These are phyloP conservation scores for Saturnispora kantuleensis DNA, from an alignment of 805 yeast genomes.

Conservation along the genomic window DNA sequence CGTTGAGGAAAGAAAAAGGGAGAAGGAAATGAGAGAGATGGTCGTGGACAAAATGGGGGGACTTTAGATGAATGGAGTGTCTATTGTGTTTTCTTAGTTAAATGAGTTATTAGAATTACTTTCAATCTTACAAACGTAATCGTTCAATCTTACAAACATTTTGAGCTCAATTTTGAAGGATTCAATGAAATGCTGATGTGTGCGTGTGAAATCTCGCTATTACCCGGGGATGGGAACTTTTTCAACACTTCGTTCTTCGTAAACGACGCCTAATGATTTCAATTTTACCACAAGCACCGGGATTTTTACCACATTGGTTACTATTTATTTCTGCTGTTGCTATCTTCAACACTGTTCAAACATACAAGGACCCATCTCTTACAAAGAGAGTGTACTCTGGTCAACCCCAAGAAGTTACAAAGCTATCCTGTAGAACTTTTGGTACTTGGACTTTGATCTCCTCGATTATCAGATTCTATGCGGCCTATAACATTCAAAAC, in stretches of 20 bases:
- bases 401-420: conserved; percentile 46
- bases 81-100: no score
- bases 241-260: neutral
- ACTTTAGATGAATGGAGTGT: neutral
- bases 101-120: no score
- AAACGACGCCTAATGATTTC: conserved; percentile 7
- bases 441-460: conserved; percentile 97
- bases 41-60: conserved; percentile 1
- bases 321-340: conserved; percentile 82
- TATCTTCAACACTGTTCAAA: conserved; percentile 79
- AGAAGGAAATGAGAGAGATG: conserved; percentile 30
- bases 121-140: no score
- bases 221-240: neutral
- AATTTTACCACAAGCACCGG: conserved; percentile 37
- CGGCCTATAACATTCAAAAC: conserved; percentile 66
- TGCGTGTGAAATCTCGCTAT: no score
- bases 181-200: no score
- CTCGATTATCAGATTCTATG: conserved; percentile 74
- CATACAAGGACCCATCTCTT: conserved; percentile 60
- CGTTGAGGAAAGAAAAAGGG: conserved; percentile 28
- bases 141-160: no score
- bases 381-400: conserved; percentile 73
- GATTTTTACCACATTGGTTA: conserved; percentile 68
- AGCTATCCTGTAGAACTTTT: conserved; percentile 85
- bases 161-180: no score